phyloP scores from a whole-genome alignment of 169 alveolate species.

The Babesia ovata region DNA sequence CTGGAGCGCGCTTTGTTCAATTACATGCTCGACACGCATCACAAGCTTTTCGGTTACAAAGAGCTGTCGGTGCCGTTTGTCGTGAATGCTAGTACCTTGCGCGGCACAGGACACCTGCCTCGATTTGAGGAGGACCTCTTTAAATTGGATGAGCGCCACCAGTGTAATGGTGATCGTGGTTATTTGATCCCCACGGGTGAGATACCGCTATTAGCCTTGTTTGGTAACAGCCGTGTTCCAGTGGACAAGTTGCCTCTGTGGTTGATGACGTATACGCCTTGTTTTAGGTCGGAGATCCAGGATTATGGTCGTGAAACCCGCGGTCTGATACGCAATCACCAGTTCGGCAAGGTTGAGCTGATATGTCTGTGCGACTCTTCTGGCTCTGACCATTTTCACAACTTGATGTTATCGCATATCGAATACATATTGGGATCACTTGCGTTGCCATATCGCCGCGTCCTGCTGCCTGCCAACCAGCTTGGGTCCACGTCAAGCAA shows the following conservation, averaged over 20 bases:
- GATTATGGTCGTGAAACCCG: conserved; percentile 76
- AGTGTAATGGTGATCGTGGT: conserved; percentile 71
- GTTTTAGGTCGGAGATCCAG: conserved; percentile 77
- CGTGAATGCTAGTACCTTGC: conserved; percentile 62
- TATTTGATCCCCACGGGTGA: conserved; percentile 81
- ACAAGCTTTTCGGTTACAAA: conserved; percentile 67
- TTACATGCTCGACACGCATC: conserved; percentile 73
- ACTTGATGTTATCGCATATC: conserved; percentile 71
- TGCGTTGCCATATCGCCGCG: conserved; percentile 50
- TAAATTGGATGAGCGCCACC: conserved; percentile 68
- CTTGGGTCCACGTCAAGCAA: conserved; percentile 69
- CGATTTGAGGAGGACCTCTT: conserved; percentile 75
- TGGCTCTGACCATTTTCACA: conserved; percentile 52
- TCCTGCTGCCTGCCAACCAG: conserved; percentile 67
- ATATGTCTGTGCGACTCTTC: conserved; percentile 60
- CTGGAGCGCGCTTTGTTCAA: conserved; percentile 73
- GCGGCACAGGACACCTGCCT: conserved; percentile 77
- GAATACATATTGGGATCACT: conserved; percentile 66
- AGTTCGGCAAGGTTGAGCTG: conserved; percentile 79
- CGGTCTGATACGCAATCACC: conserved; percentile 77
- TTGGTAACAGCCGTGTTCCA: conserved; percentile 50
- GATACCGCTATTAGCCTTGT: conserved; percentile 72
- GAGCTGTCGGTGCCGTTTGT: conserved; percentile 73
- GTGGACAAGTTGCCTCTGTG: conserved; percentile 64
- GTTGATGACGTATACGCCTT: conserved; percentile 71